A percentile compares a stretch with the other conserved stretches of the same genome.
phyloP scores from a whole-genome alignment of 305 asterid genomes.

The Ilex paraguariensis region DNA sequence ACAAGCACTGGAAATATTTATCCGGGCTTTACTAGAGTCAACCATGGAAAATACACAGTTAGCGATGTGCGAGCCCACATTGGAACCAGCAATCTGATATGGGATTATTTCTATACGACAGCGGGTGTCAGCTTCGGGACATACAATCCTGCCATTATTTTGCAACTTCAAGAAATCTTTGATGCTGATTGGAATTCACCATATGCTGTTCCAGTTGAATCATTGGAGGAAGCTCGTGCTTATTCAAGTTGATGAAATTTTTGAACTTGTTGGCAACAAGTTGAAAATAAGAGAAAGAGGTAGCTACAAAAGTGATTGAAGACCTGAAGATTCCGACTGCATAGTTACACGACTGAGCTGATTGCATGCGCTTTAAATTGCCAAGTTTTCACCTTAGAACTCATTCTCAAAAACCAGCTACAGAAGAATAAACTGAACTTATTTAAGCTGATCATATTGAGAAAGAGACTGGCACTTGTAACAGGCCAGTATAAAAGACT shows the following conservation, averaged over 20 bases:
- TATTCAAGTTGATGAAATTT: slow-evolving; percentile 29
- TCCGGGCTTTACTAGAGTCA: slow-evolving; percentile 78
- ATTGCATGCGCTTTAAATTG: no score
- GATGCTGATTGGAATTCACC: slow-evolving; percentile 91
- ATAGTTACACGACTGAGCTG: no score
- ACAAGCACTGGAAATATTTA: slow-evolving; percentile 51
- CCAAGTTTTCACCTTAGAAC: no score
- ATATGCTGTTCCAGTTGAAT: slow-evolving; percentile 52
- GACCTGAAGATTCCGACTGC: no score
- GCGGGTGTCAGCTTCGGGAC: slow-evolving; percentile 89
- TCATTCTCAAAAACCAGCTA: no score
- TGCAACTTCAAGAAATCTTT: slow-evolving; percentile 68
- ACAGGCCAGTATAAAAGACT: no score
- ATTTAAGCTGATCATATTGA: no score
- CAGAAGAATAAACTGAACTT: no score
- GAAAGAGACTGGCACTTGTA: no score
- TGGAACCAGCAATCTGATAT: slow-evolving; percentile 75
- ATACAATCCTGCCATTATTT: slow-evolving; percentile 50
- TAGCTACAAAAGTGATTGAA: no score
- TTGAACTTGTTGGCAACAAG: no score
- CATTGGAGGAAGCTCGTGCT: slow-evolving; percentile 41
- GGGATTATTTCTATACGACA: slow-evolving; percentile 82
- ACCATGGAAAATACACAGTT: slow-evolving; percentile 87
- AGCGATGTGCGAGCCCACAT: slow-evolving; percentile 73
- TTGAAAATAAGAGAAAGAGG: no score